Evolutionary conservation across 352 stramenopile species (phyloP).

Genomic region (Pythium angustatum): DNA sequence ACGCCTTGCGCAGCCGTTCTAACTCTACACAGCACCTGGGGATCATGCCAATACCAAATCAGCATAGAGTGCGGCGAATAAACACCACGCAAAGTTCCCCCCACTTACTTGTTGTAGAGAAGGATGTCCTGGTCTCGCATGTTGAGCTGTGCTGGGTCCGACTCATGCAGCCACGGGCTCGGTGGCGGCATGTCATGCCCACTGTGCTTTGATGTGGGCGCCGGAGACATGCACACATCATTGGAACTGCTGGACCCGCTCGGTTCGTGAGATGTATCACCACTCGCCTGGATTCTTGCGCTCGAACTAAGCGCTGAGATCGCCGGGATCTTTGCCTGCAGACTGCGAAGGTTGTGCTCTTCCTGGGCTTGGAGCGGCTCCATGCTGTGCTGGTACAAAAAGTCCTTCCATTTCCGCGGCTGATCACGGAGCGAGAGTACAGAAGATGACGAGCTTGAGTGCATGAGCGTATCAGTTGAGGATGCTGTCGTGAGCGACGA

Average conservation of each 20-base stretch:
- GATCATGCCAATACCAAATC: not conserved
- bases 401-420: constrained; percentile 16
- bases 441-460: not conserved
- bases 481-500: not conserved
- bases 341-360: constrained; percentile 23
- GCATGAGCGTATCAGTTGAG: not conserved
- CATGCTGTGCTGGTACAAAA: constrained; percentile 41
- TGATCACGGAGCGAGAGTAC: constrained; percentile 6
- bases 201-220: not conserved
- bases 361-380: constrained; percentile 23
- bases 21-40: constrained; percentile 41
- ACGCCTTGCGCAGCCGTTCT: constrained; percentile 38
- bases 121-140: constrained; percentile 40
- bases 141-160: constrained; percentile 33
- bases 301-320: constrained; percentile 19
- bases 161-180: constrained; percentile 38
- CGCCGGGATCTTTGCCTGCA: constrained; percentile 29
- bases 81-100: not conserved
- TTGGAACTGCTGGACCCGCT: not conserved
- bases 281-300: not conserved
- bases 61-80: not conserved
- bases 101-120: constrained; percentile 46
- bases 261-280: constrained; percentile 1
- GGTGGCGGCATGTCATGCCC: not conserved
- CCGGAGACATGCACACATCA: constrained; percentile 22